Base-by-base conservation (phyloP, 2,329 filamentous ascomycete species). In the Metarhizium anisopliae region DNA sequence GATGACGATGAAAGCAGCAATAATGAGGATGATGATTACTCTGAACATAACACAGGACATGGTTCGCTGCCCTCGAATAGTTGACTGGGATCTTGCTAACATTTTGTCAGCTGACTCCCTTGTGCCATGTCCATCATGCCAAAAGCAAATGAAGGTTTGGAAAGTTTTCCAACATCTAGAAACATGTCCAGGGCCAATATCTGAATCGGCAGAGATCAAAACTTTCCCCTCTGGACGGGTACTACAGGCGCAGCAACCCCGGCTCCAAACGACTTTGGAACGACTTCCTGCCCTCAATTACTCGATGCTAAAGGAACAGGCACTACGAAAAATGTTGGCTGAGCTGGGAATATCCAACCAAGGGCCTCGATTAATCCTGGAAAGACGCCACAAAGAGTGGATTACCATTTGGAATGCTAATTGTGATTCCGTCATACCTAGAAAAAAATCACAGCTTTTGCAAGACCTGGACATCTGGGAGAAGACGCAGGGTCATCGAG, bases 341-440 rank as follows among this genome's bases (percentile, higher is more conserved):
- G 90, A 96, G 2, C 76, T 94, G 1, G 90, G 92, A 1, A 85
- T 97, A 56, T 86, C 90, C 0, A 80, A 78, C 10, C 77, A 74
- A 58, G 94, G 94, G 1, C 71, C 79, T 0, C 86, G 86, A 50
- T 74, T 79, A 50, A 76, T 92, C 1, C 76, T 97, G 54, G 87
- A 93, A 67, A 82, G 80, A 61, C 82, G 95, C 18, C 92, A 97
- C 65, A 89, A 83, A 29, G 94, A 99, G 70, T 99, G 92, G 92
- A 80, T 94, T 53, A 96, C 94, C 42, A 74, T 99, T 18, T 96
- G 90, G 87, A 99, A 99, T 69, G 89, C 95, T 11, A 99, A 99
- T 67, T 96, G 91, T 71, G 94, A 99, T 70, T 87, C 92, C 2
- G 81, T 81, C 40, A 75, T 76, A 2, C 90, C 90, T 0, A 88